phyloP scores from a whole-genome alignment of 345 rosid species.

The Ailanthus altissimus region DNA sequence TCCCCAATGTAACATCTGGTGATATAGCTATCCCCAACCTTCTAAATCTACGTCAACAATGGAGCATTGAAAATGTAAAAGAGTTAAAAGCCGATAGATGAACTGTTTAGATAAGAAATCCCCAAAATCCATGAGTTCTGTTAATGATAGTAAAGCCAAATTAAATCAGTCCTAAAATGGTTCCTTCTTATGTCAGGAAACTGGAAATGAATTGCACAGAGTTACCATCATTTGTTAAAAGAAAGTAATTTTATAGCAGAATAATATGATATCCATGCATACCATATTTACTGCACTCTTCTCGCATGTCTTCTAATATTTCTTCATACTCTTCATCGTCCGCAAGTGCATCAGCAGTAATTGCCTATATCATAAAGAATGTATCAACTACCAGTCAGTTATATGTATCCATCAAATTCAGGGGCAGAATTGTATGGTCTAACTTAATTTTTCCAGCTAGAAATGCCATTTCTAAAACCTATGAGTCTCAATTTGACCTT shows the following conservation, averaged over 20 bases:
- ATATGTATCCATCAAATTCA: not conserved
- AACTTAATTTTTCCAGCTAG: not conserved
- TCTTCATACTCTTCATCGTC: slow-evolving; percentile 39
- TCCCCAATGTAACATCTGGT: not conserved
- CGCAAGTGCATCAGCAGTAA: slow-evolving; percentile 28
- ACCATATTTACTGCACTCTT: slow-evolving; percentile 41
- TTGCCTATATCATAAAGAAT: slow-evolving; percentile 20
- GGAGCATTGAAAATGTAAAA: not conserved
- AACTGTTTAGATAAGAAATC: not conserved
- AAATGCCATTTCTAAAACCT: not conserved
- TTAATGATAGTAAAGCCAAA: not conserved
- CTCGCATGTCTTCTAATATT: slow-evolving; percentile 37
- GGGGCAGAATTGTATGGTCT: not conserved
- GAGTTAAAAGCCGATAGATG: not conserved
- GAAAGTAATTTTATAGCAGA: not conserved
- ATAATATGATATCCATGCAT: not conserved
- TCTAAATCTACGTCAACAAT: not conserved
- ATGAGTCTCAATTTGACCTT: not conserved
- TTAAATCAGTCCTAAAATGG: not conserved
- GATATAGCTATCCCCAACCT: not conserved
- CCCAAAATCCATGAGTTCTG: not conserved
- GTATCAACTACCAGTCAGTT: slow-evolving; percentile 12
- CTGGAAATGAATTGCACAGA: not conserved
- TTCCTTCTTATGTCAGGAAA: not conserved
- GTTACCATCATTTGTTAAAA: slow-evolving; percentile 5